A percentile compares a stretch with the other conserved stretches of the same genome.
Evolutionary conservation across 148 eudicot species (phyloP).

Genomic region (Rhododendron henanense): DNA sequence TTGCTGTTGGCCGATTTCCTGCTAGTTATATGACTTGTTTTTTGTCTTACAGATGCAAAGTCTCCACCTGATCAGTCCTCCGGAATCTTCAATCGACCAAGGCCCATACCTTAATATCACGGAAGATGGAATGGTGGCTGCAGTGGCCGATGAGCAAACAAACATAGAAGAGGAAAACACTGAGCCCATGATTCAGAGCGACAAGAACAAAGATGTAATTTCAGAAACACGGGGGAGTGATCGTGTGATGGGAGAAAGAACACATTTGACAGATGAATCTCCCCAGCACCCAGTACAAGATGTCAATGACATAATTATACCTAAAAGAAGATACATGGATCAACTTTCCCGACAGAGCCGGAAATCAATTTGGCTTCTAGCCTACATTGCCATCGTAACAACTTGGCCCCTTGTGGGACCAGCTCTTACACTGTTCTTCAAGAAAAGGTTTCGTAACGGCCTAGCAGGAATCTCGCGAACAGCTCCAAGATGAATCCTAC

Average conservation of each 20-base stretch:
- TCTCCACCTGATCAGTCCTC: conserved; percentile 20
- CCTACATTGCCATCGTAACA: conserved; percentile 61
- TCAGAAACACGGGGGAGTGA: conserved; percentile 8
- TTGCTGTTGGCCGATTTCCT: background rate
- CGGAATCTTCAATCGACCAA: conserved; percentile 58
- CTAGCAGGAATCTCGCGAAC: conserved; percentile 15
- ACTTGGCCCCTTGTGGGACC: conserved; percentile 75
- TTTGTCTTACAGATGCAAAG: conserved; percentile 31
- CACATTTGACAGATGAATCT: conserved; percentile 10
- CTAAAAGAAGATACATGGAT: conserved; percentile 45
- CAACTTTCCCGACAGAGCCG: conserved; percentile 58
- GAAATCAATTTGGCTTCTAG: conserved; percentile 74
- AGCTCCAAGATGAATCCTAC: background rate
- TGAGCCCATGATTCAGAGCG: conserved; percentile 15
- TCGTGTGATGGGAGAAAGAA: conserved; percentile 5
- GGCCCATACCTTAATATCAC: conserved; percentile 60
- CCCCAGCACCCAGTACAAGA: conserved; percentile 25
- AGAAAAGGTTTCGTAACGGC: conserved; percentile 36
- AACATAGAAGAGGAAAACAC: conserved; percentile 13
- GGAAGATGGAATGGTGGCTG: conserved; percentile 59
- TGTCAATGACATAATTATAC: conserved; percentile 13
- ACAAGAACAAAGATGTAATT: conserved; percentile 17
- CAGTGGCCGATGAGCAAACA: conserved; percentile 34
- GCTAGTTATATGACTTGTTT: background rate
- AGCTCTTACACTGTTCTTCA: conserved; percentile 48